Percentiles rank a stretch among this genome's conserved stretches.
phyloP scores from a whole-genome alignment of 352 stramenopile species.

The Plasmopara halstedii region DNA sequence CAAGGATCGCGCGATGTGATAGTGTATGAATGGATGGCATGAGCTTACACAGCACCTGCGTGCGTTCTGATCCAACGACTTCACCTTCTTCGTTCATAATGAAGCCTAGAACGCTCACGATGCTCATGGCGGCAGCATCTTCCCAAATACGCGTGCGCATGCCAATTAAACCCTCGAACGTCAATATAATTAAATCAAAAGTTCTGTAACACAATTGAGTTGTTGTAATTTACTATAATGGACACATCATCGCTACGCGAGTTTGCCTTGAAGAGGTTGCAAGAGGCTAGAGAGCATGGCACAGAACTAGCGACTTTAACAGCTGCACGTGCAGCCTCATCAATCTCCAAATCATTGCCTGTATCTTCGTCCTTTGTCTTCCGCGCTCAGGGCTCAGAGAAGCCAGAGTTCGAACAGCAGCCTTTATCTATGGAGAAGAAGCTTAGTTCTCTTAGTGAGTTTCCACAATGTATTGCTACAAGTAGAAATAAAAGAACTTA shows the following conservation, averaged over 20 bases:
- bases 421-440: constrained; percentile 13
- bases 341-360: constrained; percentile 43
- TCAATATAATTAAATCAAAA: constrained; percentile 1
- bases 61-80: constrained; percentile 62
- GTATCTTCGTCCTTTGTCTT: constrained; percentile 32
- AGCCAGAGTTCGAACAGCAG: constrained; percentile 9
- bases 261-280: constrained; percentile 72
- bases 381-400: constrained; percentile 23
- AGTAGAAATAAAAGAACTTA: background rate
- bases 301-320: constrained; percentile 47
- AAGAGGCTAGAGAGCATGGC: constrained; percentile 54
- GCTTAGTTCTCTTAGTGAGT: constrained; percentile 18
- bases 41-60: constrained; percentile 72
- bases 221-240: constrained; percentile 22
- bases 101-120: constrained; percentile 75
- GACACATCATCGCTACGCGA: constrained; percentile 57
- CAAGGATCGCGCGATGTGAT: constrained; percentile 68
- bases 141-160: constrained; percentile 73
- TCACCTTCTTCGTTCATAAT: constrained; percentile 79
- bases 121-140: constrained; percentile 63
- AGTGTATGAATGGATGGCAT: constrained; percentile 79
- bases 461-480: background rate
- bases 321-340: constrained; percentile 37
- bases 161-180: constrained; percentile 1
- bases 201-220: constrained; percentile 9